Base-by-base conservation (phyloP, 1,284 basidiomycete genomes). In the Marasmius tenuissimus region DNA sequence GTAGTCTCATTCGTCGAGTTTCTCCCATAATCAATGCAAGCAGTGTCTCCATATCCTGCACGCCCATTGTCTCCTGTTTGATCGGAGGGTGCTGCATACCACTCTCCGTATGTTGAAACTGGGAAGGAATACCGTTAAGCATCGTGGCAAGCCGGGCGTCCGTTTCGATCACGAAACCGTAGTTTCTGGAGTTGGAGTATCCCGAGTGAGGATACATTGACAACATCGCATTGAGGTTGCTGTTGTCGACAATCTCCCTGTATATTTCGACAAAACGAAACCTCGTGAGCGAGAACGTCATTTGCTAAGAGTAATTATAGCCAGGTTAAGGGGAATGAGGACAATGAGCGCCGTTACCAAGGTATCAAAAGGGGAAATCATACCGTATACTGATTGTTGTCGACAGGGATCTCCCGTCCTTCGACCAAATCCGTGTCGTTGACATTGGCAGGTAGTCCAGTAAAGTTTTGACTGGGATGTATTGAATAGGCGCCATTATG, bases 381-480 rank as follows among this genome's bases (percentile, higher is more conserved):
- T 35, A 65, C 64, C n/a, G 65, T 66, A 35, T 66, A 66, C 22
- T 64, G 50, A 22, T 50, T 55, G 34, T 47, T 8, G 45, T 47
- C 16, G 16, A 45, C 47, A 22, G 63, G 63, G 14, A 54, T 57
- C 38, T 58, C 58, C 39, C 53, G 45, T 4, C 67, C 69, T 8
- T 70, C 69, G 1, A 62, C 65, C 9, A 70, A 61, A 48, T 70
- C 69, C 35, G 9, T 39, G 56, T 70, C 69, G 58, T 70, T 63
- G 18, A 69, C 55, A 52, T 70, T 70, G 3, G 66, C 65, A 42
- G 69, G 69, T 37, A 66, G 63, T 0, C 65, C 66, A 10, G 69
- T 70, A 47, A 69, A 67, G 47, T 70, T 70, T 50, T 70, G 69
- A 12, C 61, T 63, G 9, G 69, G 69, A 52, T 70, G 69, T 4